Conservation (phyloP, 75 land plant species). For the Pinus taeda region DNA sequence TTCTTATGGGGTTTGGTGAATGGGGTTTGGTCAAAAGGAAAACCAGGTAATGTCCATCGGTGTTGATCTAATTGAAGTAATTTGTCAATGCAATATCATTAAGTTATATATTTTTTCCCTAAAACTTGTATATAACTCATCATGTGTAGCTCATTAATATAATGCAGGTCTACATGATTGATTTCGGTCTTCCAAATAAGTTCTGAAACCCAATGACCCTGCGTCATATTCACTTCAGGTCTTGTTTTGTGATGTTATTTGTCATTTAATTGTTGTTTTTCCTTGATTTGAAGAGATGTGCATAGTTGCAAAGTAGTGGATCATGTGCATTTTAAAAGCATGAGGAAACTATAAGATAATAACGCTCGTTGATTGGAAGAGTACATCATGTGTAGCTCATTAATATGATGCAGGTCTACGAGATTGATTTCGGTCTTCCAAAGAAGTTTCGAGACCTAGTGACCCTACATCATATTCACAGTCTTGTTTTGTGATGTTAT, state of each 20-base stretch:
- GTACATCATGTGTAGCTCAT: not conserved
- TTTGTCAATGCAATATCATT: too few species aligned
- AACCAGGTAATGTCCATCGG: not conserved
- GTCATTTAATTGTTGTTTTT: not conserved
- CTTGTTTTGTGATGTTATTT: not conserved
- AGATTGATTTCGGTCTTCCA: conserved; percentile 87
- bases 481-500: conserved; percentile 21
- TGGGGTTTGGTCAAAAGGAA: conserved; percentile 70
- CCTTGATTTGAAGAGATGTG: not conserved
- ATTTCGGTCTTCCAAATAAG: conserved; percentile 87
- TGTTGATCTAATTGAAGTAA: conserved; percentile 25
- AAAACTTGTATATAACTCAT: too few species aligned
- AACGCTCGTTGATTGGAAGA: too few species aligned
- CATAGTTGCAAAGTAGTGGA: not conserved
- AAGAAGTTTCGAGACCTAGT: conserved; percentile 72
- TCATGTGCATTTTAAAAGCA: too few species aligned
- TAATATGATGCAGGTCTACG: conserved; percentile 57
- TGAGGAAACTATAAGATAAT: too few species aligned
- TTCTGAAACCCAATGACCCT: conserved; percentile 61
- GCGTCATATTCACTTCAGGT: conserved; percentile 88
- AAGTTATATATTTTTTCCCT: too few species aligned
- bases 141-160: not conserved
- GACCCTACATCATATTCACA: conserved; percentile 74
- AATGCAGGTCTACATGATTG: conserved; percentile 77
- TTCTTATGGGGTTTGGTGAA: conserved; percentile 94